phyloP scores from a whole-genome alignment of 2,329 filamentous ascomycete species.

The Ophiocordyceps polyrhachis-furcata region DNA sequence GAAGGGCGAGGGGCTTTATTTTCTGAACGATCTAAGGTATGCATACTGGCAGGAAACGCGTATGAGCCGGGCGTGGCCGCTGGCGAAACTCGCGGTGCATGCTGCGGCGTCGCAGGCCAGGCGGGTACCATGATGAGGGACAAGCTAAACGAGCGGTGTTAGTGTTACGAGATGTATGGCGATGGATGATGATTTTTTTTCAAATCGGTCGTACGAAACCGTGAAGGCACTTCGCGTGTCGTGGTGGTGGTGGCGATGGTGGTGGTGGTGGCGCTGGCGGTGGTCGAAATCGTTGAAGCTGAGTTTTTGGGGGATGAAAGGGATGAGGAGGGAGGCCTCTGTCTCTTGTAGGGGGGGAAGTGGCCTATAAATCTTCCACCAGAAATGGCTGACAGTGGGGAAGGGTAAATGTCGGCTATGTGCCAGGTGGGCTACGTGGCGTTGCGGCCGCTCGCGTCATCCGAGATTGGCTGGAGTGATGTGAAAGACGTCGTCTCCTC shows the following conservation, averaged over 20 bases:
- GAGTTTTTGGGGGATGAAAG: neutral
- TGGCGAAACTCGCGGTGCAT: slow-evolving; percentile 22
- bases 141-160: slow-evolving; percentile 1
- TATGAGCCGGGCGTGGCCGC: slow-evolving; percentile 16
- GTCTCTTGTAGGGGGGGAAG: neutral
- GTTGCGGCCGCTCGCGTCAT: neutral
- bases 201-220: slow-evolving; percentile 1
- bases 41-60: slow-evolving; percentile 21
- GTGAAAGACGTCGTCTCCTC: neutral
- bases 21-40: neutral
- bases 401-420: neutral
- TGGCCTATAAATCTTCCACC: no score
- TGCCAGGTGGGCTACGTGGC: neutral
- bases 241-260: neutral
- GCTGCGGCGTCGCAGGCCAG: slow-evolving; percentile 18
- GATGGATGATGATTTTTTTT: neutral
- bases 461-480: neutral
- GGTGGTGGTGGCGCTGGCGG: neutral
- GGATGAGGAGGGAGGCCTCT: neutral
- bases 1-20: neutral
- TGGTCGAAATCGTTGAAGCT: neutral
- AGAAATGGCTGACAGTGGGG: neutral
- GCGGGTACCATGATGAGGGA: slow-evolving; percentile 15
- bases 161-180: slow-evolving; percentile 1
- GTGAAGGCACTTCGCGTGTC: neutral